These are phyloP conservation scores for Rhynchosporium graminicola DNA, from an alignment of 2,329 filamentous ascomycete species.

Conservation along the genomic window DNA sequence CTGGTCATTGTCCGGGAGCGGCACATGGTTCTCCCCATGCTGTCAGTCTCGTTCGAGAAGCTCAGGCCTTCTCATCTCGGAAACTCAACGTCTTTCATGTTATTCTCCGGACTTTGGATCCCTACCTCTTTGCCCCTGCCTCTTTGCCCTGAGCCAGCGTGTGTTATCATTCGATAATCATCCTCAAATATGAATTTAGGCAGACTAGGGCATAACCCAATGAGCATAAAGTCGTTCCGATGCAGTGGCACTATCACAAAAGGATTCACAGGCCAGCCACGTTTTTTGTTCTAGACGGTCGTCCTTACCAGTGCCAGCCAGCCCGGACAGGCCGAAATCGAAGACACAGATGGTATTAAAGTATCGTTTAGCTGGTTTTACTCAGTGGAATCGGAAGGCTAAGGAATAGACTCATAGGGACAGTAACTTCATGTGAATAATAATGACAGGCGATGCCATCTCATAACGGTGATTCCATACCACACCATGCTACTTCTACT, in stretches of 20 bases:
- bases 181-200: conserved; percentile 38
- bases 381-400: not conserved
- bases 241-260: conserved; percentile 32
- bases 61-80: conserved; percentile 7
- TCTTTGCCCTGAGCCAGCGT: not conserved
- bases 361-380: conserved; percentile 22
- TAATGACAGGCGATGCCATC: conserved; percentile 17
- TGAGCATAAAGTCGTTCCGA: conserved; percentile 9
- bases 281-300: conserved; percentile 30
- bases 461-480: not conserved
- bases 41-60: conserved; percentile 25
- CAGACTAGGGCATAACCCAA: conserved; percentile 28
- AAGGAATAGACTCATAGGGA: conserved; percentile 16
- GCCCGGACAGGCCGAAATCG: not conserved
- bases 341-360: conserved; percentile 13
- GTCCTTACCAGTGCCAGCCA: conserved; percentile 20
- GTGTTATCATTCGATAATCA: conserved; percentile 31
- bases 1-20: conserved; percentile 30
- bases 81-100: conserved; percentile 36
- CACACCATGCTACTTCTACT: not conserved
- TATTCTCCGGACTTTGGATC: conserved; percentile 19
- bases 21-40: conserved; percentile 32
- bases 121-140: not conserved
- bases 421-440: conserved; percentile 18
- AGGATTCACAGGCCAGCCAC: conserved; percentile 40